A percentile compares a stretch with the other conserved stretches of the same genome.
These are phyloP conservation scores for Fagopyrum homotropicum DNA, from an alignment of 148 eudicot species.

Conservation along the genomic window DNA sequence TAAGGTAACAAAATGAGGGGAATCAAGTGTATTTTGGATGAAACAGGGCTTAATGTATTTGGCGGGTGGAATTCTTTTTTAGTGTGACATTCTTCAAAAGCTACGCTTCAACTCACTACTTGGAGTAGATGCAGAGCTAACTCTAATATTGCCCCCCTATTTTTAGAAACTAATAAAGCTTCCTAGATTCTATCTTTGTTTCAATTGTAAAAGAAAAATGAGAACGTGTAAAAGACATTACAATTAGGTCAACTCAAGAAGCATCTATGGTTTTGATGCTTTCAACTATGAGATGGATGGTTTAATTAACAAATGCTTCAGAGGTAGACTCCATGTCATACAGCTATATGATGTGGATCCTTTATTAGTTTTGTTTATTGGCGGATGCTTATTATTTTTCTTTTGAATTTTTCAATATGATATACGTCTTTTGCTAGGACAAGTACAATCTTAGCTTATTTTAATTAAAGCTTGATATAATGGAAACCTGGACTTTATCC, in stretches of 20 bases:
- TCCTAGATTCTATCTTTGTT: neutral
- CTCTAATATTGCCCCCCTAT: neutral
- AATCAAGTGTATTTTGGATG: too few relatives aligned
- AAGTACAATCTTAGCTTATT: constrained; percentile 11
- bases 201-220: neutral
- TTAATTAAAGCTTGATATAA: constrained; percentile 5
- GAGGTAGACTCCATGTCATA: constrained; percentile 7
- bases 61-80: neutral
- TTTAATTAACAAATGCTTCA: neutral
- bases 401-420: neutral
- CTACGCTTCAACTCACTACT: neutral
- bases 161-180: neutral
- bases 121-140: neutral
- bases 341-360: constrained; percentile 11
- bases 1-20: too few relatives aligned
- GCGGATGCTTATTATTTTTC: neutral
- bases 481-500: constrained; percentile 6
- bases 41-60: neutral
- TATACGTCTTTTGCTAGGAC: constrained; percentile 1
- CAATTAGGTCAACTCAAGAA: constrained; percentile 6
- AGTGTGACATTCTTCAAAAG: neutral
- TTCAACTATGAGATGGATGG: constrained; percentile 10
- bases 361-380: neutral
- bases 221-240: constrained; percentile 2
- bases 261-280: constrained; percentile 13